phyloP scores from a whole-genome alignment of 2,329 filamentous ascomycete genomes.

The Colletotrichum orbiculare region DNA sequence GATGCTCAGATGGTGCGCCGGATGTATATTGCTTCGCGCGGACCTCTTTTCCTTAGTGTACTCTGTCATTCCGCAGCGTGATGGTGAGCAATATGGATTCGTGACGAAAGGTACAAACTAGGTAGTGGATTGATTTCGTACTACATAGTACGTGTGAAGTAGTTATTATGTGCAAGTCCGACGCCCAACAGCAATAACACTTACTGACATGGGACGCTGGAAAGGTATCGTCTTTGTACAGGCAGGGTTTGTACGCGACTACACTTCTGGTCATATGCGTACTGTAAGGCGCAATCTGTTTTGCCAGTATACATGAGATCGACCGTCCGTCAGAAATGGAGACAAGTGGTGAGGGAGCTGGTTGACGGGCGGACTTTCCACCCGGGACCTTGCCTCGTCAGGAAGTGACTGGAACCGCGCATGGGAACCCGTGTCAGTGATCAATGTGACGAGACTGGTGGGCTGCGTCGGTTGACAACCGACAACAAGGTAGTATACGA shows the following conservation, averaged over 20 bases:
- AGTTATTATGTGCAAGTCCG: neutral
- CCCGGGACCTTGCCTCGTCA: too few species aligned
- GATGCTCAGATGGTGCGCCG: conserved; percentile 12
- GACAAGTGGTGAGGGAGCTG: too few species aligned
- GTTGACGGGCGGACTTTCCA: conserved; percentile 1
- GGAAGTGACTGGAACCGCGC: neutral
- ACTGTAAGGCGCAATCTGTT: too few species aligned
- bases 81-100: too few species aligned
- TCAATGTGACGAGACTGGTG: conserved; percentile 6
- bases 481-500: neutral
- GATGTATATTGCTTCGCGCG: conserved; percentile 24
- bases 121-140: too few species aligned
- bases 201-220: neutral
- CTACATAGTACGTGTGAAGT: too few species aligned
- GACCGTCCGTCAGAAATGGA: too few species aligned
- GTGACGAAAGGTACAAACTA: too few species aligned
- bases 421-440: conserved; percentile 20
- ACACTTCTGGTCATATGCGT: too few species aligned
- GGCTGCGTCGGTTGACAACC: conserved; percentile 5
- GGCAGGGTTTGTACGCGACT: too few species aligned
- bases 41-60: conserved; percentile 4
- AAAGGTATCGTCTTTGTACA: too few species aligned
- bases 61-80: neutral
- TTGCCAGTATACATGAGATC: too few species aligned
- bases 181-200: neutral